Evolutionary conservation across 768 basidiomycete genomes (phyloP), one percentile per base, ranked within the genome.

Genomic region (Calocybe gangraenosa): DNA sequence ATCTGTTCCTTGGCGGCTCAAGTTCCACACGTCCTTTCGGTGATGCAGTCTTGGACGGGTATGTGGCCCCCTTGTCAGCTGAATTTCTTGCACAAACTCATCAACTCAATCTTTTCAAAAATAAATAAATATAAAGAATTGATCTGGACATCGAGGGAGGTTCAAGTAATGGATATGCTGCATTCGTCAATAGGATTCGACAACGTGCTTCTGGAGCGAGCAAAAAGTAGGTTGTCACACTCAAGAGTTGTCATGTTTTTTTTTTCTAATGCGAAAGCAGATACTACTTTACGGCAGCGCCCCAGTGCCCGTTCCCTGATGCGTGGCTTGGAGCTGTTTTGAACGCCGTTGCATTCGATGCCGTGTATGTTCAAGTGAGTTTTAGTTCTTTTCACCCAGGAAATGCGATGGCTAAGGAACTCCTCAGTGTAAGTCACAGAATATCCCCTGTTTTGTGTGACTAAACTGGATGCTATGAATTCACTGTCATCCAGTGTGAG

Each of bases 61-160:
- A 42, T 31, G 58, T 42, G 23, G 17, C 21, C 40, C 17, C 32
- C 3, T 31, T 19, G 14, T 30, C 30, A 14, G 11, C 9, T 14
- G 35, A 28, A 6, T 28, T 18, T 17, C 14, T 44, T n/a, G n/a
- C n/a, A n/a, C n/a, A n/a, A n/a, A n/a, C n/a, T n/a, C n/a, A n/a
- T n/a, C n/a, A n/a, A n/a, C n/a, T n/a, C n/a, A n/a, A n/a, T n/a
- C n/a, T n/a, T n/a, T n/a, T n/a, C n/a, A n/a, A n/a, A n/a, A n/a
- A n/a, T n/a, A n/a, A n/a, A n/a, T n/a, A n/a, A n/a, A n/a, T n/a
- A n/a, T n/a, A n/a, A n/a, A 74, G 72, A 37, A 51, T 83, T 42
- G 84, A 84, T 58, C 59, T 85, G 25, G 83, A 84, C 54, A 79
- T 85, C 39, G 83, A 85, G 60, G 75, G 78, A 14, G 82, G 82